A percentile compares a stretch with the other conserved stretches of the same genome.
These are phyloP conservation scores for Pseudozyma hubeiensis DNA, from an alignment of 1,284 basidiomycete genomes.

Conservation along the genomic window DNA sequence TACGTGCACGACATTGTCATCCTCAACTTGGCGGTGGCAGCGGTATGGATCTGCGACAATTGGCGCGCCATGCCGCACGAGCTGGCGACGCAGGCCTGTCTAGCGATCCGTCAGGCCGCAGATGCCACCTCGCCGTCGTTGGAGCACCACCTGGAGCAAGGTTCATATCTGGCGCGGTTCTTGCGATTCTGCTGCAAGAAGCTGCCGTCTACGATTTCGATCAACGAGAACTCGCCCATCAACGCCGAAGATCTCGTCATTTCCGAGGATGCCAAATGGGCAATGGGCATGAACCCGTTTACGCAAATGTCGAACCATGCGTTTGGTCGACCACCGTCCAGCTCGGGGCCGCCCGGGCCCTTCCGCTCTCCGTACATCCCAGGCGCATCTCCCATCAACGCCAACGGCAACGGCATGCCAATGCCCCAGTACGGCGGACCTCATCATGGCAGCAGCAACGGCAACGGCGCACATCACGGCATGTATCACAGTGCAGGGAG, in stretches of 20 bases:
- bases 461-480: constrained; percentile 16
- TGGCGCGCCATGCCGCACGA: constrained; percentile 53
- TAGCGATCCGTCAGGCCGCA: constrained; percentile 45
- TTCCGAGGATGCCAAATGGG: constrained; percentile 48
- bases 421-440: constrained; percentile 15
- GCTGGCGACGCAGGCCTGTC: constrained; percentile 41
- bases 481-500: constrained; percentile 27
- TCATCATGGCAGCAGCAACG: constrained; percentile 6
- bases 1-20: constrained; percentile 55
- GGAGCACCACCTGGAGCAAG: constrained; percentile 47
- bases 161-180: constrained; percentile 47
- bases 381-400: constrained; percentile 16
- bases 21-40: constrained; percentile 50
- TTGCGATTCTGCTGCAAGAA: constrained; percentile 53
- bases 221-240: constrained; percentile 54
- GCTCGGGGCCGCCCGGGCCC: neutral
- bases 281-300: constrained; percentile 47
- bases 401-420: constrained; percentile 8
- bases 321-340: constrained; percentile 2
- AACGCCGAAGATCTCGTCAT: constrained; percentile 47
- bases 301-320: constrained; percentile 23
- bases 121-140: constrained; percentile 46
- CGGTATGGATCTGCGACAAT: constrained; percentile 54
- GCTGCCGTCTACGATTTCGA: constrained; percentile 50
- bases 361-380: constrained; percentile 28